Base-by-base conservation (phyloP, 1,139 yeast genomes). In the Sugiyamaella neomexicana region DNA sequence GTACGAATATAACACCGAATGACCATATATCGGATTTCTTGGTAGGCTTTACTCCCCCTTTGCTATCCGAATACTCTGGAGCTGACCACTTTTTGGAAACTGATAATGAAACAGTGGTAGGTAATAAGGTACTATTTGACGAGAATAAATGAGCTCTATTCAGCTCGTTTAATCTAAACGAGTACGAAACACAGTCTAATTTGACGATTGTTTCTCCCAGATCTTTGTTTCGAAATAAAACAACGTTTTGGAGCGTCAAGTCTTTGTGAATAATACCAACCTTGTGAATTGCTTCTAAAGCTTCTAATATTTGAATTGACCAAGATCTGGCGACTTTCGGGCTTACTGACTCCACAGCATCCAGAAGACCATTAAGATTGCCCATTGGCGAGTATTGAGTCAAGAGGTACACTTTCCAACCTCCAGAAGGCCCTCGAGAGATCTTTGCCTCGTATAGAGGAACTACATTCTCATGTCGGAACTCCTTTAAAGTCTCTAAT, bases 1-100 rank as follows among this genome's bases (percentile, higher is more conserved):
- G 82, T 27, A 88, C 73, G 62, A 93, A 85, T 4, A 88, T 70
- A 0, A 88, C 89, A 2, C 97, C 99, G 49, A 91, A 73, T 63
- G 88, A 87, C 97, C 97, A 93, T 5, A 95, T 85, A 71, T 95
- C 99, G 0, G 97, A 84, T 66, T 89, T 89, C 44, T 89, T 75
- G 55, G 85, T 87, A 9, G 86, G 85, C 43, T 67, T 67, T 6
- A 59, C 16, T n/a, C 58, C 59, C 10, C 60, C 54, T 12, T 25
- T 46, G 29, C 27, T 49, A 9, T 68, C 73, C 5, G 70, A 65
- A 13, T 86, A 64, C 66, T 90, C 97, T 0, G 98, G 97, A 0
- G 97, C 93, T 9, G 71, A 72, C 97, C 97, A 90, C 58, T 53
- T 13, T 43, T 47, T 20, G 8, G 36, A 27, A 20, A 44, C 29